Evolutionary conservation across 2,329 filamentous ascomycete species (phyloP), one percentile per base, ranked within the genome.

Genomic region (Tolypocladium ovalisporum): DNA sequence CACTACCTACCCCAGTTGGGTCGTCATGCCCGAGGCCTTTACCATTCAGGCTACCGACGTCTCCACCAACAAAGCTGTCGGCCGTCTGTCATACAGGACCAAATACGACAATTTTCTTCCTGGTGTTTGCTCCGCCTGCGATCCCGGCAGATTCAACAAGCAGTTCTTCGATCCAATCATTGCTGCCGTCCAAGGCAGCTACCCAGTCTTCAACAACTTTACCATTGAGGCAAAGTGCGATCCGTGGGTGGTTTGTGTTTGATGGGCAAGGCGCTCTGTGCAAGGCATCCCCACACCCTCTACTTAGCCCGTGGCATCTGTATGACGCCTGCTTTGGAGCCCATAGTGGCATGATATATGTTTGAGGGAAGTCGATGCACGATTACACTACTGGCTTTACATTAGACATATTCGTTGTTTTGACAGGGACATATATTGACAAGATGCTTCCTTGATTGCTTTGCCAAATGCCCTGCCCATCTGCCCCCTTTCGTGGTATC

Each of bases 11-110:
- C 55, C 65, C 4, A 70, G 64, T 57, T 74, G 72, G 72, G 71
- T 74, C 6, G 66, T 74, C 42, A 73, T 74, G 70, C 72, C 72
- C 0, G 71, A 74, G 55, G 63, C 69, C 1, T 72, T 74, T 56
- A 70, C 63, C 22, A 61, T 74, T 35, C 63, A 67, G 52, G 72
- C 70, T 2, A 67, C 66, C 4, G 71, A 73, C 55, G 63, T 65
- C 40, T 63, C 68, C 15, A 68, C 65, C 32, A 64, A 70, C 34
- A 68, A 65, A 3, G 57, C 70, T 5, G 62, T 74, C 27, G 72
- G 72, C 8, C 67, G 67, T 55, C 63, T 74, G 35, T 65, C 66
- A 6, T 74, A 73, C 63, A 71, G 70, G 29, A 73, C 71, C 15
- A 71, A 68, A 27, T 73, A 73, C 51, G 69, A 72, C 52, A 67